Evolutionary conservation across 2,329 filamentous ascomycete species (phyloP).

Genomic region (Fusarium sp.): DNA sequence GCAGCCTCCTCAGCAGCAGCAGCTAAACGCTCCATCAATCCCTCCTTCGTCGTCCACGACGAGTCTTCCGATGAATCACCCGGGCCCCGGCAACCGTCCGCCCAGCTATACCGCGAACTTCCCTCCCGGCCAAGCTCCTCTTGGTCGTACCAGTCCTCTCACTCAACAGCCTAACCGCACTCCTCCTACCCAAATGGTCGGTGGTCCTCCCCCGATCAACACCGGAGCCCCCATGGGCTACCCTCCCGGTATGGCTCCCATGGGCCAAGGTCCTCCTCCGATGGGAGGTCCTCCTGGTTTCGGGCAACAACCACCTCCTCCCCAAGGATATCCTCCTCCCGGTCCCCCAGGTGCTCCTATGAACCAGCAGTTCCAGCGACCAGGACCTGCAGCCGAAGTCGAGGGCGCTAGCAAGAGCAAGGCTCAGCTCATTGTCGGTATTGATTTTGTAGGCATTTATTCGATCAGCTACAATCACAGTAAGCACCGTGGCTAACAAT

Average conservation of each 20-base stretch:
- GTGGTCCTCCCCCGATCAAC: slow-evolving; percentile 75
- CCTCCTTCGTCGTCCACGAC: slow-evolving; percentile 58
- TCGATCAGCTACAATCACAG: not conserved
- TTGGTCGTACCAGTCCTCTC: slow-evolving; percentile 66
- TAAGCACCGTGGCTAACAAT: slow-evolving; percentile 23
- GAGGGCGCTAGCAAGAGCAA: slow-evolving; percentile 91
- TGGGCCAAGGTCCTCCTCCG: slow-evolving; percentile 56
- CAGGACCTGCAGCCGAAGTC: slow-evolving; percentile 74
- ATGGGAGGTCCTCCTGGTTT: slow-evolving; percentile 53
- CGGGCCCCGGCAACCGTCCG: slow-evolving; percentile 68
- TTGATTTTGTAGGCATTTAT: slow-evolving; percentile 84
- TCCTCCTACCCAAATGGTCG: slow-evolving; percentile 69
- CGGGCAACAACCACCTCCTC: slow-evolving; percentile 50
- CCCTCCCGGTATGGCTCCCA: slow-evolving; percentile 63
- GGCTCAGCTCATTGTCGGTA: slow-evolving; percentile 97
- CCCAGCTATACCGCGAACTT: slow-evolving; percentile 72
- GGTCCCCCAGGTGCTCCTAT: slow-evolving; percentile 55
- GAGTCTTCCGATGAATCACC: slow-evolving; percentile 71
- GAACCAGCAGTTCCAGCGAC: slow-evolving; percentile 56
- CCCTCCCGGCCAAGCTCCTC: slow-evolving; percentile 58
- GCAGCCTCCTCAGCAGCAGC: slow-evolving; percentile 58
- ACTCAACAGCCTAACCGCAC: slow-evolving; percentile 62
- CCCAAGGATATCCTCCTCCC: slow-evolving; percentile 57
- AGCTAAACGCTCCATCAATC: slow-evolving; percentile 52
- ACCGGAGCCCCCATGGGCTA: slow-evolving; percentile 71